Conservation (phyloP, 192 early-diverging fungal genomes). For the Coemansia sp. region DNA sequence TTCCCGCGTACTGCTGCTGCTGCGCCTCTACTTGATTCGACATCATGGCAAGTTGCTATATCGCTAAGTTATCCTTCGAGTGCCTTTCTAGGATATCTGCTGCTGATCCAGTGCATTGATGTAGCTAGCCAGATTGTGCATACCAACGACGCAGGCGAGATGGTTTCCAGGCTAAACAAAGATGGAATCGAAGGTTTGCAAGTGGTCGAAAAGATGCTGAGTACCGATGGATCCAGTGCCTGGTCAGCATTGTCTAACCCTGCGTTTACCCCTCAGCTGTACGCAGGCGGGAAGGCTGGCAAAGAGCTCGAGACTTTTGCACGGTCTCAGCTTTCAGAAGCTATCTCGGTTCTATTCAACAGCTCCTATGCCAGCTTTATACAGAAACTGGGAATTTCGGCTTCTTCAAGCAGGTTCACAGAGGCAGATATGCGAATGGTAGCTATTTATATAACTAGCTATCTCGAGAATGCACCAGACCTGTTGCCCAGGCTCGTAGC, state of each 20-base stretch:
- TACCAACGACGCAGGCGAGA: background rate
- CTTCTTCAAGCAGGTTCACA: constrained; percentile 5
- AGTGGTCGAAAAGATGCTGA: constrained; percentile 16
- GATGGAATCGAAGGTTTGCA: constrained; percentile 22
- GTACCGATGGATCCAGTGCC: constrained; percentile 9
- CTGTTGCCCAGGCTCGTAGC: constrained; percentile 19
- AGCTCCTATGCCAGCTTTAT: constrained; percentile 2
- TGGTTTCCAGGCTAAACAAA: constrained; percentile 10
- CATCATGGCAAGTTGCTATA: constrained; percentile 25
- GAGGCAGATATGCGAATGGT: constrained; percentile 39
- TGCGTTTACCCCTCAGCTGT: constrained; percentile 37
- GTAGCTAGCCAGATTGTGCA: constrained; percentile 16
- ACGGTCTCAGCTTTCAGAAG: constrained; percentile 18
- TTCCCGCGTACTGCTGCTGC: background rate
- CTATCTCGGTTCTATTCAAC: constrained; percentile 15
- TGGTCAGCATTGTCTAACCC: constrained; percentile 9
- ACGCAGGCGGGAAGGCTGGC: constrained; percentile 2
- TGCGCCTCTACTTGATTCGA: background rate
- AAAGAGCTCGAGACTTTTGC: constrained; percentile 9
- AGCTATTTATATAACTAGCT: constrained; percentile 19
- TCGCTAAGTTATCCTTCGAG: constrained; percentile 31
- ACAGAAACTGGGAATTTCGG: constrained; percentile 16
- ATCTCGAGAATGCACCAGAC: constrained; percentile 18
- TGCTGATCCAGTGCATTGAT: constrained; percentile 18
- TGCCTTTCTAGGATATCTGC: constrained; percentile 25